Evolutionary conservation across 177 flowering plant species (phyloP).

Genomic region (Vitis hybrid): DNA sequence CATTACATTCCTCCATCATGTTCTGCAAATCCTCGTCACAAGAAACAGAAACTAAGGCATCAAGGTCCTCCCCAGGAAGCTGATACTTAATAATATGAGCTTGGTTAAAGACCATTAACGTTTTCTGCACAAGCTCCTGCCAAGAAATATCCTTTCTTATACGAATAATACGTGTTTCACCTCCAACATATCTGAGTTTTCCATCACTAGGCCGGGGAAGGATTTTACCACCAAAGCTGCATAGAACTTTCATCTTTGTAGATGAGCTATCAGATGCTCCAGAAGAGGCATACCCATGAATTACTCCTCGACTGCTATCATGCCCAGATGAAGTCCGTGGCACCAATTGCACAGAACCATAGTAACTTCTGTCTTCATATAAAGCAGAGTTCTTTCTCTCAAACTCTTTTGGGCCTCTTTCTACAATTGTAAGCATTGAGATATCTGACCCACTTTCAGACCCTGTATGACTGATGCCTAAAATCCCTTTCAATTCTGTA

Average conservation of each 20-base stretch:
- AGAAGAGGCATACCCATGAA: slow-evolving; percentile 47
- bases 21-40: slow-evolving; percentile 90
- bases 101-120: slow-evolving; percentile 48
- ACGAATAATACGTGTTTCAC: slow-evolving; percentile 78
- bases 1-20: slow-evolving; percentile 86
- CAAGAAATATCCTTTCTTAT: slow-evolving; percentile 70
- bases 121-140: slow-evolving; percentile 69
- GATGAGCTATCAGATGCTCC: slow-evolving; percentile 51
- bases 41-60: slow-evolving; percentile 88
- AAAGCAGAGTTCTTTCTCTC: slow-evolving; percentile 37
- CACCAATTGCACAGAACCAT: slow-evolving; percentile 41
- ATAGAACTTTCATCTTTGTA: slow-evolving; percentile 63
- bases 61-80: slow-evolving; percentile 96
- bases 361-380: slow-evolving; percentile 35
- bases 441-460: slow-evolving; percentile 80
- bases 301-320: slow-evolving; percentile 33
- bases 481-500: slow-evolving; percentile 56
- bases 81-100: slow-evolving; percentile 74
- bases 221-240: slow-evolving; percentile 94
- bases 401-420: slow-evolving; percentile 43
- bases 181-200: slow-evolving; percentile 93
- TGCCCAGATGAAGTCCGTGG: slow-evolving; percentile 36
- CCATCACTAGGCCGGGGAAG: slow-evolving; percentile 92
- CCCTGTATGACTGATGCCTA: slow-evolving; percentile 61
- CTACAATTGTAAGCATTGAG: slow-evolving; percentile 46